phyloP scores from a whole-genome alignment of 2,329 filamentous ascomycete species.

The Trichoderma atrobrunneum region DNA sequence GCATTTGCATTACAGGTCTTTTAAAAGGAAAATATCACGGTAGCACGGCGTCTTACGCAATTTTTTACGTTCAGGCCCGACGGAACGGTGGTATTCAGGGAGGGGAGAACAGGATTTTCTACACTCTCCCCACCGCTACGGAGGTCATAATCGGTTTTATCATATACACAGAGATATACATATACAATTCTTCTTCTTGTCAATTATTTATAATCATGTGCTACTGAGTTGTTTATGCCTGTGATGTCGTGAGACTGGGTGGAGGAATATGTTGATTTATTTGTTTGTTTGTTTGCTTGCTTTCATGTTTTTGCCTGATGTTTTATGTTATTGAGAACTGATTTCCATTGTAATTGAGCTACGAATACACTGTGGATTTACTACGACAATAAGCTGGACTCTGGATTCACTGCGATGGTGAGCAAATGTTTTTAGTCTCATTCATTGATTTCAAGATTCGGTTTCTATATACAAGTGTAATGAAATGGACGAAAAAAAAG shows the following conservation, averaged over 20 bases:
- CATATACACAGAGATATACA: background rate
- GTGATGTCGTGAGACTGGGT: background rate
- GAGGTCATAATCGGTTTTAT: slow-evolving; percentile 7
- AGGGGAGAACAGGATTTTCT: background rate
- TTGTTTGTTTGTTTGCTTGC: background rate
- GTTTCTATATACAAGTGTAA: background rate
- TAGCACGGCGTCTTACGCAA: slow-evolving; percentile 11
- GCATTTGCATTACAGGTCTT: slow-evolving; percentile 13
- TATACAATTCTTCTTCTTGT: background rate
- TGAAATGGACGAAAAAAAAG: background rate
- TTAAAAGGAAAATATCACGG: slow-evolving; percentile 14
- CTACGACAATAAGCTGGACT: background rate
- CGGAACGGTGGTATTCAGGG: background rate
- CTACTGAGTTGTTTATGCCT: background rate
- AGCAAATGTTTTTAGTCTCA: background rate
- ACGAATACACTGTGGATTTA: background rate
- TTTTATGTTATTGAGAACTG: background rate
- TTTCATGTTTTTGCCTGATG: background rate
- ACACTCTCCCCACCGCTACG: background rate
- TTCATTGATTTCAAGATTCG: background rate
- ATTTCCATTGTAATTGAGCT: background rate
- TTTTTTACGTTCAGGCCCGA: slow-evolving; percentile 6
- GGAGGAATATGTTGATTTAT: background rate
- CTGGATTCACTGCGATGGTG: background rate
- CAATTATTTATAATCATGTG: background rate